Base-by-base conservation (phyloP, 2,329 filamentous ascomycete genomes). In the Stemphylium lycopersici region DNA sequence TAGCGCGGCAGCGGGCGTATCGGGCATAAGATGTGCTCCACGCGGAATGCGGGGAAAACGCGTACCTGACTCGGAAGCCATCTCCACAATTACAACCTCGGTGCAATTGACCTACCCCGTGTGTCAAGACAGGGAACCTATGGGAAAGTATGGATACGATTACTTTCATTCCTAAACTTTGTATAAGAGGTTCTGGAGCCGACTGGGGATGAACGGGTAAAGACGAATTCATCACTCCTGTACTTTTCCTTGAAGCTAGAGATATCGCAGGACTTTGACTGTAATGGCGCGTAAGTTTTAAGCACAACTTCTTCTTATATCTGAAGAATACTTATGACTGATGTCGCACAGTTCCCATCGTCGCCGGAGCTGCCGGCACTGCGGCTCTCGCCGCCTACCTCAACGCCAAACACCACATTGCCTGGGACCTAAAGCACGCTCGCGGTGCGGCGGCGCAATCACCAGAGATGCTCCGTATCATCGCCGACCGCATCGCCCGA, bases 361-460 rank as follows among this genome's bases (percentile, higher is more conserved):
- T 70, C 29, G 68, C 68, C 3, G 65, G 67, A 36, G 67, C 62
- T 8, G 64, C 69, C 8, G 68, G 63, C 12, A 63, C 66, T 26
- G 55, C 68, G 33, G 70, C 69, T 22, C 32, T 72, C 10, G 65
- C 67, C 11, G 72, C 72, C 24, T 76, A 76, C 56, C 52, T 75
- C 13, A 74, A 76, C 47, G 72, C 73, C 8, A 74, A 74, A 59
- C 65, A 64, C 55, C 72, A 74, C 34, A 66, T 74, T 29, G 46
- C 40, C 15, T 40, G 71, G 48, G 71, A 74, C 42, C 42, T 73
- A 6, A 59, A 52, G n/a, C 53, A 56, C 22, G 61, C 50, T 6
- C 43, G 60, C 1, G 62, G 61, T 18, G 65, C 60, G 11, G 42
- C 68, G 2, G 18, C 59, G 22, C 63, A 63, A 6, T 16, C 59